Percentiles rank a stretch among this genome's conserved stretches.
These are phyloP conservation scores for Schizochytrium sp. DNA, from an alignment of 108 stramenopile genomes.

Conservation along the genomic window DNA sequence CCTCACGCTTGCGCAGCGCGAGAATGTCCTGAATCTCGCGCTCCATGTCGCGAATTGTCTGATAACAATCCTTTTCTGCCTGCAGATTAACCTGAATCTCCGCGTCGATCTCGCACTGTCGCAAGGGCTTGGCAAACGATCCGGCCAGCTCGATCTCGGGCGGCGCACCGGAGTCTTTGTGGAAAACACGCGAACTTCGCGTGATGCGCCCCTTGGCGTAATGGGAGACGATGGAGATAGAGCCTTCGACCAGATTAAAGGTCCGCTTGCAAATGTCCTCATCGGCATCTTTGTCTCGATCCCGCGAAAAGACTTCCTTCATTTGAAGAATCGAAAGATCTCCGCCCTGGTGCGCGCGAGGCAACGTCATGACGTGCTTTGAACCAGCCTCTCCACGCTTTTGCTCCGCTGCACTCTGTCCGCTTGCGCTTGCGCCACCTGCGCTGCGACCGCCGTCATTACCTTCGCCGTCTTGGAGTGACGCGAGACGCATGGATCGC, in stretches of 20 bases:
- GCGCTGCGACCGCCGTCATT: background rate
- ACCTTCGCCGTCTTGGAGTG: background rate
- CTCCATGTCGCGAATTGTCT: slow-evolving; percentile 26
- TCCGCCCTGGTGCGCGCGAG: background rate
- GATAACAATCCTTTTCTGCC: slow-evolving; percentile 7
- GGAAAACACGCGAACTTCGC: background rate
- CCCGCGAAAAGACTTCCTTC: slow-evolving; percentile 46
- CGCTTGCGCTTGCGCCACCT: background rate
- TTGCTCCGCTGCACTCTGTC: background rate
- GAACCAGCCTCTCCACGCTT: background rate
- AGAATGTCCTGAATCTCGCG: slow-evolving; percentile 44
- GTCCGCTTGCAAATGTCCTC: slow-evolving; percentile 45
- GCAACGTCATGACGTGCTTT: slow-evolving; percentile 4
- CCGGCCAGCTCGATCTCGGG: background rate
- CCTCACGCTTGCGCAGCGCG: slow-evolving; percentile 31
- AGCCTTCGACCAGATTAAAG: slow-evolving; percentile 41
- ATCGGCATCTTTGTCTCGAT: slow-evolving; percentile 27
- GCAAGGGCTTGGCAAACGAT: background rate
- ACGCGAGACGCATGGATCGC: background rate
- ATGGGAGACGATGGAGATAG: slow-evolving; percentile 42
- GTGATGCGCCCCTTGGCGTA: slow-evolving; percentile 31
- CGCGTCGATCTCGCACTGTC: background rate
- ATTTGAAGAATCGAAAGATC: slow-evolving; percentile 42
- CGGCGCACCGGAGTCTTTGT: background rate
- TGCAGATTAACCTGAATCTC: background rate